Evolutionary conservation across 139 green algal genomes (phyloP).

Genomic region (Ulvella scutata): DNA sequence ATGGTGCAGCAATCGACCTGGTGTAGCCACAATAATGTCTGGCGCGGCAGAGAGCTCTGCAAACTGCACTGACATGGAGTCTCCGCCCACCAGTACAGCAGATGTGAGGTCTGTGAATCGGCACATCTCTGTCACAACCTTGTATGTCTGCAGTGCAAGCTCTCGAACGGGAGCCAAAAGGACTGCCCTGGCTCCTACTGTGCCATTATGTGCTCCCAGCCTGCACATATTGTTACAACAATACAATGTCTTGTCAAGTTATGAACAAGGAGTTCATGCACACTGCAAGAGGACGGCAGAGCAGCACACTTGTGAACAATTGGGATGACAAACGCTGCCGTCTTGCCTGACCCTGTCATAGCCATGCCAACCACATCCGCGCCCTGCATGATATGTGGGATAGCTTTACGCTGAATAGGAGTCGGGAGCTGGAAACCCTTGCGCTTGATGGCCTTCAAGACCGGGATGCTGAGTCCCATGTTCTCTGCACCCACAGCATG

Average conservation of each 20-base stretch:
- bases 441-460: conserved; percentile 67
- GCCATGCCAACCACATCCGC: conserved; percentile 82
- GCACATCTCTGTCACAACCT: conserved; percentile 57
- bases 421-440: conserved; percentile 92
- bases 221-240: conserved; percentile 13
- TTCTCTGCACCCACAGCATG: conserved; percentile 66
- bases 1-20: conserved; percentile 82
- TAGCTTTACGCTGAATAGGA: conserved; percentile 79
- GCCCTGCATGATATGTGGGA: conserved; percentile 71
- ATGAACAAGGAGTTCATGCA: too few species aligned
- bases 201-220: conserved; percentile 54
- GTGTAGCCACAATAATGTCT: conserved; percentile 91
- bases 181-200: conserved; percentile 59
- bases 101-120: conserved; percentile 63
- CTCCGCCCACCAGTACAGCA: conserved; percentile 80
- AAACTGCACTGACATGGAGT: conserved; percentile 93
- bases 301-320: conserved; percentile 63
- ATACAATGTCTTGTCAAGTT: not conserved
- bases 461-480: conserved; percentile 50
- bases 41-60: conserved; percentile 76
- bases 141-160: conserved; percentile 27
- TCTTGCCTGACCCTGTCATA: conserved; percentile 92
- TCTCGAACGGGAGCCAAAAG: conserved; percentile 59
- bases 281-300: not conserved
- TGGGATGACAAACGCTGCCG: conserved; percentile 84